These are phyloP conservation scores for Triangularia verruculosa DNA, from an alignment of 2,329 filamentous ascomycete species.

Conservation along the genomic window DNA sequence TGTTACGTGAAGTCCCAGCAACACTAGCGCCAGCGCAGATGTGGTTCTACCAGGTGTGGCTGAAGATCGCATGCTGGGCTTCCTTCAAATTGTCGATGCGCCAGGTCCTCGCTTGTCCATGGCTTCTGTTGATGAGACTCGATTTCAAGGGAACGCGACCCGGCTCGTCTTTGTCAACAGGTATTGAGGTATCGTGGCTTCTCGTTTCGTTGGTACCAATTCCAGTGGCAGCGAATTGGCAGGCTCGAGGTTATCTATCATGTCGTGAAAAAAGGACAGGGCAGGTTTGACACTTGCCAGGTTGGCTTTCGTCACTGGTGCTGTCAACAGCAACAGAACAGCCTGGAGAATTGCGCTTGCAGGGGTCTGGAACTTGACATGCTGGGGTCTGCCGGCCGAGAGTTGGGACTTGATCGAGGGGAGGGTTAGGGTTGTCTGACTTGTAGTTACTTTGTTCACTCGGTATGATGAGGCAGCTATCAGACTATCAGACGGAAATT, in stretches of 20 bases:
- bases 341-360: background rate
- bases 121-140: background rate
- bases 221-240: background rate
- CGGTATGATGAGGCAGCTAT: no score
- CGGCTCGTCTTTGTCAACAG: slow-evolving; percentile 1
- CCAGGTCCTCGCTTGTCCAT: slow-evolving; percentile 20
- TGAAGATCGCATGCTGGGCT: slow-evolving; percentile 23
- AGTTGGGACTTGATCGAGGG: background rate
- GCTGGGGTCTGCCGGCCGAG: background rate
- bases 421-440: background rate
- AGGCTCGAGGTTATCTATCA: background rate
- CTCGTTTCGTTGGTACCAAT: background rate
- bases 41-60: slow-evolving; percentile 7
- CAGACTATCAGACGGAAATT: background rate
- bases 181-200: background rate
- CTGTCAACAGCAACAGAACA: background rate
- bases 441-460: no score
- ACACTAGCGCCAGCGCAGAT: slow-evolving; percentile 20
- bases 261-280: background rate
- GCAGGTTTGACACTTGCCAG: slow-evolving; percentile 5
- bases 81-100: slow-evolving; percentile 18
- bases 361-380: slow-evolving; percentile 1
- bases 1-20: slow-evolving; percentile 24
- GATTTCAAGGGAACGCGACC: background rate
- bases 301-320: slow-evolving; percentile 12